Base-by-base conservation (phyloP, 2,329 filamentous ascomycete genomes). In the Aspergillus latus region DNA sequence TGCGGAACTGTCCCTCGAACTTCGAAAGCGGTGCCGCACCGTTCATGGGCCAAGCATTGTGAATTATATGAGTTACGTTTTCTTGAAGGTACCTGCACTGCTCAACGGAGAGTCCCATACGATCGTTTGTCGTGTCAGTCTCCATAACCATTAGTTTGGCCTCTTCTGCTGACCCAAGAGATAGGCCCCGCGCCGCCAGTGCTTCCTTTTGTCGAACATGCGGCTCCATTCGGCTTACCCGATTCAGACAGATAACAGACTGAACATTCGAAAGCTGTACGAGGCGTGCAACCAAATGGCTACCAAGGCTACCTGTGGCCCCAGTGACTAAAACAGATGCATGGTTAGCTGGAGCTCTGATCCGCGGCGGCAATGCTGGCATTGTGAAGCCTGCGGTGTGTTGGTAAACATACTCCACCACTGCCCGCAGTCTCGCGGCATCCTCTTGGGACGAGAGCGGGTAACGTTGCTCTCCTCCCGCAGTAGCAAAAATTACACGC, bases 221-320 rank as follows among this genome's bases (percentile, higher is more conserved):
- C 4, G 71, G 58, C 4, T 72, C 65, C 2, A 42, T 56, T 3
- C 57, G 67, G 26, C 62, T 70, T 6, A 59, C 60, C 2, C 80
- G 74, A 60, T 83, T 84, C 11, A 84, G 59, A 54, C 80, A 83
- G 4, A 81, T 58, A 0, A 80, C 67, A 1, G 36, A 62, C 15
- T 66, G 60, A 2, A 76, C 68, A 13, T 61, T 43, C 1, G 65
- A 56, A 2, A 73, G 67, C 2, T 56, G 55, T 3, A 71, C 68
- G 9, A 76, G 59, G 30, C 69, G 59, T 21, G 75, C 68, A 6
- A 80, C 71, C 2, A 78, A 52, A 62, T 77, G 74, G 6, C 68
- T 70, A 1, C 76, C 76, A 1, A 78, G 54, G 52, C 70, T 73
- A 1, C 76, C 75, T 0, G 74, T 75, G 1, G 70, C 73, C 1